Evolutionary conservation across 805 yeast species (phyloP), one percentile per base, ranked within the genome.

Genomic region (Candida succiphila): DNA sequence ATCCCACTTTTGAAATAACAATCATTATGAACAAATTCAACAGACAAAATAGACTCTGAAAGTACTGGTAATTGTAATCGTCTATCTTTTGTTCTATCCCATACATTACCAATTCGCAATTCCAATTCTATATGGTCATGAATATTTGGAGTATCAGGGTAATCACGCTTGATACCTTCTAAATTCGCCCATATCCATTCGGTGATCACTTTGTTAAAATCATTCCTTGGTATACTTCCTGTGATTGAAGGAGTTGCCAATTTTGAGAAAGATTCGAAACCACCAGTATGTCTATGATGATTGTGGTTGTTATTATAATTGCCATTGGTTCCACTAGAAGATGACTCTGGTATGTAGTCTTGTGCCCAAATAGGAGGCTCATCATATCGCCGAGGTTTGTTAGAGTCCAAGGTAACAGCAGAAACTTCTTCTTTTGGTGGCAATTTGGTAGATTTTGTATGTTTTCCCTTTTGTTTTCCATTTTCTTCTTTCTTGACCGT

Each of bases 131-230:
- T 64, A 45, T 63, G 71, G 17, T 77, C 64, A 33, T 68, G 61
- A 20, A 44, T 64, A 43, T 39, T 65, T 58, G 51, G 50, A 15
- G 52, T 42, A 33, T 52, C 53, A 2, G 39, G 32, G 30, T 54
- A 48, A 45, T 66, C 69, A 27, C 71, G 72, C 26, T 74, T 70
- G 26, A 84, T 68, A 23, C 83, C 83, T 29, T 67, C 67, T 30
- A 86, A 65, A 41, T 83, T 79, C 15, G 94, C 87, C 64, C 81
- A 87, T 7, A 88, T 67, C 96, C 96, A 88, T 45, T 80, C 85
- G 17, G 92, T 81, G 6, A 88, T 75, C 23, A 83, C 74, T 48
- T 88, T 73, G 5, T 88, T 81, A 37, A 84, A 63, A 46, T 85
- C 89, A 48, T 85, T 86, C 31, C 83, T 72, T 1, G 92, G 92